Conservation (phyloP, 805 yeast species). For the Candida multigemmis region DNA sequence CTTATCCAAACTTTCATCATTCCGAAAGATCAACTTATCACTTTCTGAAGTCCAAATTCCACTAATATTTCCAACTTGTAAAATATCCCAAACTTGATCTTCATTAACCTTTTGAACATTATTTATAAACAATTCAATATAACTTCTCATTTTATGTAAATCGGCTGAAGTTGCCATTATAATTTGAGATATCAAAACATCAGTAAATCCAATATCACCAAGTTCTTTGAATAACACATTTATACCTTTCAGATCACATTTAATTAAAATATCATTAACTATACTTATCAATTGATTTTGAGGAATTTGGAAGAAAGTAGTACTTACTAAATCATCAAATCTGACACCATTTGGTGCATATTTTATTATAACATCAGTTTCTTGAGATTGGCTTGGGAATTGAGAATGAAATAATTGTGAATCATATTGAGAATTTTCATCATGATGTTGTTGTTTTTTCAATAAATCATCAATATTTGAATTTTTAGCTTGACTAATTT, state of each 20-base stretch:
- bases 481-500: constrained; percentile 22
- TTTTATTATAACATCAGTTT: too few relatives aligned
- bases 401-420: too few relatives aligned
- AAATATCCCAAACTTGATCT: too few relatives aligned
- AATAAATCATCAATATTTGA: constrained; percentile 12
- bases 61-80: constrained; percentile 3
- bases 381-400: too few relatives aligned
- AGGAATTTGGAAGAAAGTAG: neutral
- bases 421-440: too few relatives aligned
- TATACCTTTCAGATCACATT: neutral
- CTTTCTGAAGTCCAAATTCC: constrained; percentile 8
- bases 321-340: neutral
- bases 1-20: too few relatives aligned
- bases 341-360: neutral
- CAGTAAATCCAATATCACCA: constrained; percentile 7
- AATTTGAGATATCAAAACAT: constrained; percentile 8
- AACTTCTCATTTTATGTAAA: constrained; percentile 5
- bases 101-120: too few relatives aligned
- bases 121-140: constrained; percentile 6
- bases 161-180: constrained; percentile 9
- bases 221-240: constrained; percentile 5
- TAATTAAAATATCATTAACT: constrained; percentile 1
- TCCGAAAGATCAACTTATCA: constrained; percentile 5
- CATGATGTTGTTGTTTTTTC: too few relatives aligned
- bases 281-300: neutral